A percentile compares a stretch with the other conserved stretches of the same genome.
Evolutionary conservation across 164 flowering plant genomes (phyloP).

Genomic region (Paratinospora sagittata): DNA sequence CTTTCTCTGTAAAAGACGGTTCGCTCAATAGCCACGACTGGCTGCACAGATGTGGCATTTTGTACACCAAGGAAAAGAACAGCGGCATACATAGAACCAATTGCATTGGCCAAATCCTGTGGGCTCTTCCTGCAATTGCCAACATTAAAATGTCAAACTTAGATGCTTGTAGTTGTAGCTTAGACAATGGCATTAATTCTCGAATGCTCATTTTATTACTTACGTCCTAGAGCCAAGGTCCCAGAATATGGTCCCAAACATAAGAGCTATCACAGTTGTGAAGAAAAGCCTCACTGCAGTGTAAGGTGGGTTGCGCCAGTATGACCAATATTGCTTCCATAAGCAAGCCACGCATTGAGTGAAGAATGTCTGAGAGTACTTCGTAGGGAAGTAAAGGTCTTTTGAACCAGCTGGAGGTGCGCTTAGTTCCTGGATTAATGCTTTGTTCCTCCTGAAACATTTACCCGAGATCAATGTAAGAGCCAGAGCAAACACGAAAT

Average conservation of each 20-base stretch:
- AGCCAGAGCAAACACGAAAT: neutral
- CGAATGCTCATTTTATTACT: neutral
- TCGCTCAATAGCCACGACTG: conserved; percentile 34
- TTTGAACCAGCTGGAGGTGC: conserved; percentile 27
- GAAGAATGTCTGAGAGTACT: conserved; percentile 25
- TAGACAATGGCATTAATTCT: neutral
- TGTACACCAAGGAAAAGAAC: conserved; percentile 27
- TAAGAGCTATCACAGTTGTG: conserved; percentile 21
- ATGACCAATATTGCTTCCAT: conserved; percentile 38
- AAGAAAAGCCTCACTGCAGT: conserved; percentile 29
- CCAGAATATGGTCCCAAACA: conserved; percentile 39
- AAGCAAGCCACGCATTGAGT: conserved; percentile 36
- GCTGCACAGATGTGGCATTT: conserved; percentile 32
- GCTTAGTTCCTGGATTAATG: conserved; percentile 27
- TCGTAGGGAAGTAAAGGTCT: conserved; percentile 29
- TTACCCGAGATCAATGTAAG: neutral
- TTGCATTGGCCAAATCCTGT: conserved; percentile 27
- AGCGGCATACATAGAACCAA: conserved; percentile 31
- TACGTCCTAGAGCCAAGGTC: conserved; percentile 30
- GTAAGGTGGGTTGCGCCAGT: conserved; percentile 39
- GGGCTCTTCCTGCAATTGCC: conserved; percentile 13
- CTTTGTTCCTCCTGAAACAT: conserved; percentile 34
- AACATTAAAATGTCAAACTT: neutral
- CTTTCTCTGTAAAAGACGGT: conserved; percentile 40
- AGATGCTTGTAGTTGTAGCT: neutral